Evolutionary conservation across 192 early-diverging fungal genomes (phyloP).

Genomic region (Backusella circina): DNA sequence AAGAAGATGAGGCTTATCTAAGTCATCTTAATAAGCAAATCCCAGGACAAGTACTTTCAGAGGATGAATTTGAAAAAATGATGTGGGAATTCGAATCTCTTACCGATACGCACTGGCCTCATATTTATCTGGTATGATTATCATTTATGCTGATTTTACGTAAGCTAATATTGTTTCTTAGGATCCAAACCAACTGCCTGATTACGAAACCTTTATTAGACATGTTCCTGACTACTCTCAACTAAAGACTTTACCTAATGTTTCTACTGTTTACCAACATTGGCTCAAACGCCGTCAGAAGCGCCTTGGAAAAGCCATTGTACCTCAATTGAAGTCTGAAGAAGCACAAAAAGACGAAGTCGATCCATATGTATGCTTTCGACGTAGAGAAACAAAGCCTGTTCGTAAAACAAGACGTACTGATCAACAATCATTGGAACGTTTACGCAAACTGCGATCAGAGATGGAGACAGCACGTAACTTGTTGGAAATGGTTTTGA

Average conservation of each 20-base stretch:
- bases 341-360: slow-evolving; percentile 66
- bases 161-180: neutral
- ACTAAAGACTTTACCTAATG: neutral
- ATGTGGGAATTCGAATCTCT: slow-evolving; percentile 60
- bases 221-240: slow-evolving; percentile 13
- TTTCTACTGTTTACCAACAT: slow-evolving; percentile 39
- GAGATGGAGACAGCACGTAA: slow-evolving; percentile 76
- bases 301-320: slow-evolving; percentile 47
- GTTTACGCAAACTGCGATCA: slow-evolving; percentile 73
- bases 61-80: slow-evolving; percentile 74
- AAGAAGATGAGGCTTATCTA: slow-evolving; percentile 77
- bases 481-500: slow-evolving; percentile 76
- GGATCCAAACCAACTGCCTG: slow-evolving; percentile 14
- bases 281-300: slow-evolving; percentile 52
- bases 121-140: slow-evolving; percentile 25
- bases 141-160: neutral
- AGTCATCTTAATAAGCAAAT: slow-evolving; percentile 35
- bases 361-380: slow-evolving; percentile 97
- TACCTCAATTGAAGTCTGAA: slow-evolving; percentile 61
- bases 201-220: slow-evolving; percentile 4
- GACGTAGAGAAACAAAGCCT: slow-evolving; percentile 87
- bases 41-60: slow-evolving; percentile 42
- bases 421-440: slow-evolving; percentile 84
- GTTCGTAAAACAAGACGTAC: slow-evolving; percentile 83
- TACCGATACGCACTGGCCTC: slow-evolving; percentile 29